Evolutionary conservation across 2,329 filamentous ascomycete genomes (phyloP).

Genomic region (Tolypocladium tropicale): DNA sequence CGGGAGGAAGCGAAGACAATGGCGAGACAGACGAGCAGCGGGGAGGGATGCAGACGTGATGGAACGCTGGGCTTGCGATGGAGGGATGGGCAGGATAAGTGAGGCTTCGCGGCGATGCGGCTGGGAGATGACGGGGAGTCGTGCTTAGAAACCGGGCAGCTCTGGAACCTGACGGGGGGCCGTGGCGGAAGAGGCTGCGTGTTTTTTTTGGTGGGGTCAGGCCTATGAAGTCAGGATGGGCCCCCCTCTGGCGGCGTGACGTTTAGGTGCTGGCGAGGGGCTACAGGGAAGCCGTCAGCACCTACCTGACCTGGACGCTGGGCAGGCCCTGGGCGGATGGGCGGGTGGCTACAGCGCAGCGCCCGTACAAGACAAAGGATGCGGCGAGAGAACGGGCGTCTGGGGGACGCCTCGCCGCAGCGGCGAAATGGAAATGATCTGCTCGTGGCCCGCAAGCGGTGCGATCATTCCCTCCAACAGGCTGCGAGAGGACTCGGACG

Average conservation of each 20-base stretch:
- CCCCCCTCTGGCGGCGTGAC: background rate
- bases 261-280: background rate
- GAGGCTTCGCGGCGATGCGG: background rate
- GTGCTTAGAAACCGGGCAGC: conserved; percentile 1
- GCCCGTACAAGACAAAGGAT: too few relatives aligned
- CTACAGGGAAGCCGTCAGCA: background rate
- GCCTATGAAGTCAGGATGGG: background rate
- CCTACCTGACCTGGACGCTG: too few relatives aligned
- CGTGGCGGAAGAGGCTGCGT: background rate
- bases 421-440: background rate
- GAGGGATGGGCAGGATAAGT: background rate
- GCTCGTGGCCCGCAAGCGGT: background rate
- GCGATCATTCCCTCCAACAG: background rate
- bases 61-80: background rate
- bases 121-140: background rate
- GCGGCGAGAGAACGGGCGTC: too few relatives aligned
- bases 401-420: background rate
- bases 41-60: background rate
- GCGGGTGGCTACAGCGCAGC: too few relatives aligned
- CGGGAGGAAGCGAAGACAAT: background rate
- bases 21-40: background rate
- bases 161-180: background rate
- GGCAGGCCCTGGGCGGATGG: too few relatives aligned
- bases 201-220: background rate
- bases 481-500: too few relatives aligned